Evolutionary conservation across 805 yeast species (phyloP).

Genomic region (Wickerhamomyces strasburgensis): DNA sequence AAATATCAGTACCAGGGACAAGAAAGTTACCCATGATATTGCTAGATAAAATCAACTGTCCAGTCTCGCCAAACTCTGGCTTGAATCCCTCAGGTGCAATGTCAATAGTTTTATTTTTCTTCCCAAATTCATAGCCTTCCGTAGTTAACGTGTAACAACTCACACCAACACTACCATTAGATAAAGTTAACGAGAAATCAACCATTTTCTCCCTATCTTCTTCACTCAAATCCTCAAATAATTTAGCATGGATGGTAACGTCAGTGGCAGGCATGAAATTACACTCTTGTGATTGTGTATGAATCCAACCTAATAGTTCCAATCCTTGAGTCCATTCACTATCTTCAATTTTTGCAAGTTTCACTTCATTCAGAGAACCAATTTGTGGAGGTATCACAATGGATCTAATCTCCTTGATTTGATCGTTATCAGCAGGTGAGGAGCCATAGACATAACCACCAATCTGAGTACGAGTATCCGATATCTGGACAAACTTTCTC

Average conservation of each 20-base stretch:
- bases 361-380: constrained; percentile 60
- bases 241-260: constrained; percentile 49
- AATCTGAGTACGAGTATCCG: constrained; percentile 77
- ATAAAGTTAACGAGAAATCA: constrained; percentile 64
- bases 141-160: constrained; percentile 56
- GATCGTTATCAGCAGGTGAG: constrained; percentile 67
- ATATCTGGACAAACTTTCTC: constrained; percentile 68
- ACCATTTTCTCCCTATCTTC: constrained; percentile 31
- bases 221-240: constrained; percentile 30
- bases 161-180: constrained; percentile 57
- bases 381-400: constrained; percentile 85
- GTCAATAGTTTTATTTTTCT: constrained; percentile 46
- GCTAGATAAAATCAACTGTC: constrained; percentile 72
- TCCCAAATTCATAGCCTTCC: constrained; percentile 80
- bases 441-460: constrained; percentile 78
- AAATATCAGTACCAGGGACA: constrained; percentile 77
- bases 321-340: constrained; percentile 51
- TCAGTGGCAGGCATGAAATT: constrained; percentile 66
- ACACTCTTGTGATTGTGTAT: constrained; percentile 69
- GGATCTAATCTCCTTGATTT: constrained; percentile 71
- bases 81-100: constrained; percentile 65
- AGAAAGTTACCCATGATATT: constrained; percentile 74
- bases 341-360: constrained; percentile 36
- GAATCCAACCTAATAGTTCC: constrained; percentile 92
- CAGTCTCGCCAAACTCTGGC: constrained; percentile 49